A percentile compares a stretch with the other conserved stretches of the same genome.
Evolutionary conservation across 306 rosid genomes (phyloP).

Genomic region (Vigna angularis): DNA sequence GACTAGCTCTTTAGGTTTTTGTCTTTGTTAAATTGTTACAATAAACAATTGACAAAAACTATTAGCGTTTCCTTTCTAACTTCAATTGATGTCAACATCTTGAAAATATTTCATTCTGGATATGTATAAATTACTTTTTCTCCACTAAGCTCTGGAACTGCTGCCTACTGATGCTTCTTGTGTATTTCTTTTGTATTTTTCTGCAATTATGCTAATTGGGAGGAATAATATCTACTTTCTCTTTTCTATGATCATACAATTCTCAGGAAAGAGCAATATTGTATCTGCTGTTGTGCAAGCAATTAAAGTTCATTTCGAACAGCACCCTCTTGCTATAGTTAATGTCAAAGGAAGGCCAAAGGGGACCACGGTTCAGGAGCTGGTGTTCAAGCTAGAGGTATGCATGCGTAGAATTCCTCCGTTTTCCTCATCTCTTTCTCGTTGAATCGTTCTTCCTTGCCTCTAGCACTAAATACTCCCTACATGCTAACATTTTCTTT

Average conservation of each 20-base stretch:
- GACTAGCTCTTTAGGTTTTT: background rate
- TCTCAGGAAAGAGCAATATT: slow-evolving; percentile 75
- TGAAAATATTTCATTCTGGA: slow-evolving; percentile 11
- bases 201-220: slow-evolving; percentile 19
- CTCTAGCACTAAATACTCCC: slow-evolving; percentile 11
- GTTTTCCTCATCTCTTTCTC: background rate
- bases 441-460: slow-evolving; percentile 30
- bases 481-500: slow-evolving; percentile 34
- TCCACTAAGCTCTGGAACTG: slow-evolving; percentile 3
- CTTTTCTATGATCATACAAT: background rate
- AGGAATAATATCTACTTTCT: background rate
- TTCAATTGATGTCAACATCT: slow-evolving; percentile 21
- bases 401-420: slow-evolving; percentile 33
- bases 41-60: slow-evolving; percentile 9
- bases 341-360: slow-evolving; percentile 88
- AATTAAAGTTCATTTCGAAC: slow-evolving; percentile 71
- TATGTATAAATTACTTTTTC: slow-evolving; percentile 15
- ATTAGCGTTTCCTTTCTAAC: background rate
- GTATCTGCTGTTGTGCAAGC: slow-evolving; percentile 74
- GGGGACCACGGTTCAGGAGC: slow-evolving; percentile 87
- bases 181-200: slow-evolving; percentile 11
- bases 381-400: slow-evolving; percentile 87
- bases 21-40: background rate
- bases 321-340: slow-evolving; percentile 79
- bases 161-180: background rate